Conservation (phyloP, 768 basidiomycete genomes). For the Mrakia gelida region DNA sequence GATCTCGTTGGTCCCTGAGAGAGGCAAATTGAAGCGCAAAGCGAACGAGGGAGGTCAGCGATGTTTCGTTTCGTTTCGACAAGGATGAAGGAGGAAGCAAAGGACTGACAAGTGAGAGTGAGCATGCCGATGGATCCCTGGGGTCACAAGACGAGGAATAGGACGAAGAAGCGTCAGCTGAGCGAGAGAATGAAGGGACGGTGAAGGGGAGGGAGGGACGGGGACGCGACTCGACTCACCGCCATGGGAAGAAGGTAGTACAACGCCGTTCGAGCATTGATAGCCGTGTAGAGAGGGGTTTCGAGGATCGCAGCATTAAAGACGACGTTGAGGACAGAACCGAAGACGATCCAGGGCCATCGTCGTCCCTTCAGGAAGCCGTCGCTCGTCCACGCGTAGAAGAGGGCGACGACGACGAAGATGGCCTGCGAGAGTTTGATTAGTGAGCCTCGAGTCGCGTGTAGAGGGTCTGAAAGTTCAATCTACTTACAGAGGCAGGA, state of each 20-base stretch:
- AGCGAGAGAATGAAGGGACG: not conserved
- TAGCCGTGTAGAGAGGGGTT: not conserved
- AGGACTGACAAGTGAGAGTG: not conserved
- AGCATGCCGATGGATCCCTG: not conserved
- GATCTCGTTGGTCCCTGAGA: not conserved
- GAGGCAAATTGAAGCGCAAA: not conserved
- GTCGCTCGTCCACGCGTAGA: slow-evolving; percentile 8
- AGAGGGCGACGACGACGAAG: slow-evolving; percentile 7
- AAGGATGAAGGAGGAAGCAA: too few relatives aligned
- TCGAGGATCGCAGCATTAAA: not conserved
- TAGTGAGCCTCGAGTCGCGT: too few relatives aligned
- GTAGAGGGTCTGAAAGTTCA: too few relatives aligned
- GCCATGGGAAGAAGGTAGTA: too few relatives aligned
- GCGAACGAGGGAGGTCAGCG: not conserved
- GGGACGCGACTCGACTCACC: too few relatives aligned
- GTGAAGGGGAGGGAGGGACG: not conserved
- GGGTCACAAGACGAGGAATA: not conserved
- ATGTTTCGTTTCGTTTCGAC: too few relatives aligned
- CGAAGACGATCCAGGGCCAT: slow-evolving; percentile 16
- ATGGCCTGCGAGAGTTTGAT: not conserved
- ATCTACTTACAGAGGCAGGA: not conserved
- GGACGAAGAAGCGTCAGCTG: not conserved
- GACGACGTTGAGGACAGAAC: not conserved
- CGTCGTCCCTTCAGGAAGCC: not conserved
- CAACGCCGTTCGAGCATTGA: too few relatives aligned